Conservation (phyloP, 2,329 filamentous ascomycete genomes). For the Talaromyces pinophilus region DNA sequence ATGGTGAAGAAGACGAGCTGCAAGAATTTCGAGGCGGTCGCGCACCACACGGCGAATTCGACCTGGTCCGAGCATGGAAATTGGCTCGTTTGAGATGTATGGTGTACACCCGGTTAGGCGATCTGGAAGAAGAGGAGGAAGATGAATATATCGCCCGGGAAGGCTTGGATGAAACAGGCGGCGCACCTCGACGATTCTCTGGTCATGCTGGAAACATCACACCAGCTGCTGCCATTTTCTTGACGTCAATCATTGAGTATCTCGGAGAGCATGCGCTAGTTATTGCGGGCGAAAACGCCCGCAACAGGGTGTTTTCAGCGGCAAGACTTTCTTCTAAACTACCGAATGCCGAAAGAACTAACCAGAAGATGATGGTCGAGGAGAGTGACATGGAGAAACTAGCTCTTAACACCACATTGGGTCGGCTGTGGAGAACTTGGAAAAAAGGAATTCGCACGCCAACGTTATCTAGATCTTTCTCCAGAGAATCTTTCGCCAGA, state of each 20-base stretch:
- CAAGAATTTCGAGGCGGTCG: conserved; percentile 54
- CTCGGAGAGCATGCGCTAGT: conserved; percentile 88
- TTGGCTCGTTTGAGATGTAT: conserved; percentile 89
- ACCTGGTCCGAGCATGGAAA: conserved; percentile 93
- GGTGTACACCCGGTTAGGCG: conserved; percentile 95
- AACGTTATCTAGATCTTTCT: conserved; percentile 44
- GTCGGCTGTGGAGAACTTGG: conserved; percentile 91
- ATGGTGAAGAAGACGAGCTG: conserved; percentile 72
- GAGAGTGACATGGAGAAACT: conserved; percentile 92
- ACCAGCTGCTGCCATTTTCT: conserved; percentile 89
- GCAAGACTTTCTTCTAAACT: conserved; percentile 23
- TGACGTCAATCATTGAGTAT: conserved; percentile 92
- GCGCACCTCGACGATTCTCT: conserved; percentile 58
- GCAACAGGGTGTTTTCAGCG: conserved; percentile 42
- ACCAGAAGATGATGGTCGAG: conserved; percentile 76
- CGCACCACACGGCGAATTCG: conserved; percentile 66
- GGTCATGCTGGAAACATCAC: conserved; percentile 68
- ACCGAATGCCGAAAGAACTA: conserved; percentile 33
- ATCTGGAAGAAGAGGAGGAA: conserved; percentile 97
- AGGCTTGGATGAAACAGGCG: conserved; percentile 62
- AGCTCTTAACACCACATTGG: conserved; percentile 83
- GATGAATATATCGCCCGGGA: conserved; percentile 84
- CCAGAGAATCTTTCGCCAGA: conserved; percentile 43
- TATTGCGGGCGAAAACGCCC: conserved; percentile 83
- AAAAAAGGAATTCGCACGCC: conserved; percentile 65